Evolutionary conservation across 2,329 filamentous ascomycete genomes (phyloP).

Genomic region (Aspergillus candidus): DNA sequence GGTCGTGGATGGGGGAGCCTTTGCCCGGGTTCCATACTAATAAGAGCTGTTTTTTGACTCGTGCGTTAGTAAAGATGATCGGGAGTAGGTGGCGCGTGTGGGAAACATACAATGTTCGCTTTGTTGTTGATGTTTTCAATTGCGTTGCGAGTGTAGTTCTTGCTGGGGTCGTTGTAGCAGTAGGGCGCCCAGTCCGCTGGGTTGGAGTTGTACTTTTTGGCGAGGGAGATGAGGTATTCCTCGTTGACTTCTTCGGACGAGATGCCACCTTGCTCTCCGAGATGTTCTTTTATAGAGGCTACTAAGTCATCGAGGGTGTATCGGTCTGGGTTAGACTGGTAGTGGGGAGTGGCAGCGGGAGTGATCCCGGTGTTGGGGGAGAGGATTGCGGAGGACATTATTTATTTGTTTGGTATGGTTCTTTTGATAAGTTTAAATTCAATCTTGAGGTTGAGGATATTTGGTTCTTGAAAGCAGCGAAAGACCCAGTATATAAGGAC

Average conservation of each 20-base stretch:
- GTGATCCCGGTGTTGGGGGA: too few relatives aligned
- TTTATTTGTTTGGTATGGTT: background rate
- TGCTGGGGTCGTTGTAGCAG: constrained; percentile 26
- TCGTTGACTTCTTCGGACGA: constrained; percentile 21
- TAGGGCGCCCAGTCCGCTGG: constrained; percentile 24
- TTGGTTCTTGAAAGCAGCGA: too few relatives aligned
- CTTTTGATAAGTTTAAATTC: too few relatives aligned
- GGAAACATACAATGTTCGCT: constrained; percentile 25
- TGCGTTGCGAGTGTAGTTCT: constrained; percentile 29
- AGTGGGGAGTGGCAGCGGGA: background rate
- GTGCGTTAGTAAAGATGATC: background rate
- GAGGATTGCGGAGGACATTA: too few relatives aligned
- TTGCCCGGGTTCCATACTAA: constrained; percentile 33
- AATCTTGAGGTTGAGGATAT: too few relatives aligned
- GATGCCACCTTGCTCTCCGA: constrained; percentile 23
- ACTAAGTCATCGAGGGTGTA: constrained; percentile 19
- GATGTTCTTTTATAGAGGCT: constrained; percentile 23
- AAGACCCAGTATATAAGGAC: too few relatives aligned
- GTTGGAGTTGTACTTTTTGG: constrained; percentile 23
- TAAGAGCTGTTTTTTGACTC: constrained; percentile 18
- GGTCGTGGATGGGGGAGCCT: constrained; percentile 31
- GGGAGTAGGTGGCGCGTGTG: rapidly evolving
- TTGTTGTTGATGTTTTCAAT: constrained; percentile 30
- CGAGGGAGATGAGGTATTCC: constrained; percentile 21
- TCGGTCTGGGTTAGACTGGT: background rate